Conservation (phyloP, 805 yeast genomes). For the Candida stauntonica region DNA sequence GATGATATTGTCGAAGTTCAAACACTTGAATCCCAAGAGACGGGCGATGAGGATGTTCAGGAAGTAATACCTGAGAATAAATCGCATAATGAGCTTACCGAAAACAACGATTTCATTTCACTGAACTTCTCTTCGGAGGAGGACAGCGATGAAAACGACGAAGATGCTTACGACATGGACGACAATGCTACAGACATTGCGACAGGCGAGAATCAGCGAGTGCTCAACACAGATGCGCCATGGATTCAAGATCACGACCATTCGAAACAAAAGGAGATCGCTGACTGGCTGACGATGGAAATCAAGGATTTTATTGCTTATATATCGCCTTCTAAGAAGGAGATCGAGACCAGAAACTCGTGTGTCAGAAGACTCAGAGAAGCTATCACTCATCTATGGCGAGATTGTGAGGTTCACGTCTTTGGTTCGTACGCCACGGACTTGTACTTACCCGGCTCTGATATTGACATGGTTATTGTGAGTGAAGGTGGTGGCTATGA, state of each 20-base stretch:
- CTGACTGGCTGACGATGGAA: slow-evolving; percentile 85
- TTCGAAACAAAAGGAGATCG: slow-evolving; percentile 67
- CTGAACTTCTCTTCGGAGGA: slow-evolving; percentile 31
- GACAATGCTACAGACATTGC: slow-evolving; percentile 21
- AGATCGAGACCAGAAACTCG: slow-evolving; percentile 60
- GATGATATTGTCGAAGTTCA: background rate
- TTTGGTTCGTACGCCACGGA: slow-evolving; percentile 96
- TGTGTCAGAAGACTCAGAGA: slow-evolving; percentile 58
- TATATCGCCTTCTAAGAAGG: slow-evolving; percentile 77
- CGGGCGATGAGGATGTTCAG: background rate
- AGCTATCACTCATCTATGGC: slow-evolving; percentile 60
- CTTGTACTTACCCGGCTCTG: slow-evolving; percentile 89
- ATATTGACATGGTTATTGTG: slow-evolving; percentile 86
- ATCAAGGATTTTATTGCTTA: slow-evolving; percentile 80
- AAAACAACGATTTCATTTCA: slow-evolving; percentile 40
- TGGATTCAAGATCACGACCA: slow-evolving; percentile 82
- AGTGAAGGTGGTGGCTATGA: slow-evolving; percentile 57
- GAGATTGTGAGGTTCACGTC: slow-evolving; percentile 71
- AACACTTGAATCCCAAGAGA: background rate
- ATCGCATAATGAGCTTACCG: slow-evolving; percentile 29
- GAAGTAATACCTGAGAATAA: background rate
- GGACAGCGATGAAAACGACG: slow-evolving; percentile 19
- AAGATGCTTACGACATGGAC: slow-evolving; percentile 28
- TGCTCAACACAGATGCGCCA: slow-evolving; percentile 40
- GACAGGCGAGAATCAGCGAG: slow-evolving; percentile 10